Evolutionary conservation across 257 asterid species (phyloP).

Genomic region (Verbascum thapsus): DNA sequence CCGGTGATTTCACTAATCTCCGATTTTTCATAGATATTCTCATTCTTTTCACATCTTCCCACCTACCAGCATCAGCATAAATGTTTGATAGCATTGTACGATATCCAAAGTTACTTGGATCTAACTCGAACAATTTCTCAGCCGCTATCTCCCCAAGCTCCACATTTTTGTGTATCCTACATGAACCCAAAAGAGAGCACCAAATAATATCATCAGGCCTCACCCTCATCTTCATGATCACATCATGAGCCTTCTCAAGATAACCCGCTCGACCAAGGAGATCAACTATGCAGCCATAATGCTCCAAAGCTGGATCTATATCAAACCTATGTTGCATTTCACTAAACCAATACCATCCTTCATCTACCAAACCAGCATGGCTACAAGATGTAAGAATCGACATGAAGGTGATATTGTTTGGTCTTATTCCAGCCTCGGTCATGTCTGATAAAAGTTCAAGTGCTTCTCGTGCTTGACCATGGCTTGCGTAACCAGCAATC

Average conservation of each 20-base stretch:
- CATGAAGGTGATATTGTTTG: constrained; percentile 75
- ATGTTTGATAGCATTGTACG: constrained; percentile 76
- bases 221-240: constrained; percentile 72
- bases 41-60: constrained; percentile 85
- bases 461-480: constrained; percentile 86
- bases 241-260: constrained; percentile 67
- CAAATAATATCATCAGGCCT: constrained; percentile 79
- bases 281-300: constrained; percentile 94
- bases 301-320: constrained; percentile 72
- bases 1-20: constrained; percentile 80
- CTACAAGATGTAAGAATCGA: constrained; percentile 93
- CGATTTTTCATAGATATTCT: constrained; percentile 57
- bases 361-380: constrained; percentile 86
- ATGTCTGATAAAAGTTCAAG: constrained; percentile 66
- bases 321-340: constrained; percentile 72
- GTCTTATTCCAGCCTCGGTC: constrained; percentile 65
- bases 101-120: constrained; percentile 76
- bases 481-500: constrained; percentile 96
- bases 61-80: constrained; percentile 90
- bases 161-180: constrained; percentile 84
- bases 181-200: constrained; percentile 86
- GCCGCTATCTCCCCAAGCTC: constrained; percentile 84
- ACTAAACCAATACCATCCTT: constrained; percentile 93
- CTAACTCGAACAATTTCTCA: constrained; percentile 71
- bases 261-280: constrained; percentile 93